Evolutionary conservation across 2,329 filamentous ascomycete genomes (phyloP), one percentile per base, ranked within the genome.

Genomic region (Stagonosporopsis chrysanthemi): DNA sequence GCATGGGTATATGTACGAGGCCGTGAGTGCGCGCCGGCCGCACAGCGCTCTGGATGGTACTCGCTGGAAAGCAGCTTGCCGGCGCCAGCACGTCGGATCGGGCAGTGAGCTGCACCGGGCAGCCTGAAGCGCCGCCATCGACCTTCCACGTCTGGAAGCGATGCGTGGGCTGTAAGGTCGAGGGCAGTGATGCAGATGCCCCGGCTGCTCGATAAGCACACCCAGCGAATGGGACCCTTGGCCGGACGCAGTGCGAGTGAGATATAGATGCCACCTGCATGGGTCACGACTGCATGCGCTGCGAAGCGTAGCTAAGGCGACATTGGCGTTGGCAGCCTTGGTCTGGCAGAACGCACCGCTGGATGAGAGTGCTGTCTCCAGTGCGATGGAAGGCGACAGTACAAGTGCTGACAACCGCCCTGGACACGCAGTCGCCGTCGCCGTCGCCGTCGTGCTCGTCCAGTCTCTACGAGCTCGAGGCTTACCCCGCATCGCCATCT

Each of bases 401-500:
- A n/a, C n/a, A n/a, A n/a, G n/a, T n/a, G n/a, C n/a, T n/a, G n/a
- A n/a, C n/a, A n/a, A n/a, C n/a, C n/a, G n/a, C n/a, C n/a, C n/a
- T n/a, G n/a, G n/a, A n/a, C n/a, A n/a, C n/a, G n/a, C n/a, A 26
- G 24, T 4, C 24, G 24, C 4, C 24, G 24, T 26, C 7, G 24
- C 4, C 24, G 24, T 26, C 7, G 24, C 4, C 24, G 24, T 26
- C 7, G 24, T 26, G 24, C 24, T 26, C 7, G 24, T 26, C 6
- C 28, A 29, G 28, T 29, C 28, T 29, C 28, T 11, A 29, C 9
- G 28, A 29, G 28, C n/a, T n/a, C n/a, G n/a, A n/a, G n/a, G 9
- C 28, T 51, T 69, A 69, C 67, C 67, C 67, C 67, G 65, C 67
- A 68, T 50, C 38, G 42, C 40, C 35, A 48, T 35, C 49, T 69